Evolutionary conservation across 306 rosid species (phyloP), one percentile per base, ranked within the genome.

Genomic region (Albizia julibrissin): DNA sequence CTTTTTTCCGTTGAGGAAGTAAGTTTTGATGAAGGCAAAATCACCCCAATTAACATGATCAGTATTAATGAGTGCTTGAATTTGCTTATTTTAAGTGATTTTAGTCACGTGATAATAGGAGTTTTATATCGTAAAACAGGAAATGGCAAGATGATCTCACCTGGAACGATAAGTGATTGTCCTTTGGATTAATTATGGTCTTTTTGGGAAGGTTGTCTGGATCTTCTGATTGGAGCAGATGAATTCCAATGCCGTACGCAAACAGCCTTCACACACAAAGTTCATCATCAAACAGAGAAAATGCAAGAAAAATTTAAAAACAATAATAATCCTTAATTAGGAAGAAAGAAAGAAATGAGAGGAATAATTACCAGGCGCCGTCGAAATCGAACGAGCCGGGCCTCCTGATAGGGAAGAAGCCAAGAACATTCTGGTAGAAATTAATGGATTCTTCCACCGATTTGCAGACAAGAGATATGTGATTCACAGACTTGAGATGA

Each of bases 121-220:
- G 2, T 52, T 52, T 52, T 50, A 22, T 50, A 2, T 50, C 14
- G 22, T 50, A 5, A 16, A 18, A 50, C 22, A 16, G 18, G 4
- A 50, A 50, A 50, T 46, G 46, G 2, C 10, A 2, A 43, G 40
- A 37, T 37, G 62, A 87, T 58, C 65, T 58, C 16, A 58, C 98
- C 99, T 95, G 98, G 33, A 95, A 95, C 29, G 98, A 95, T 24
- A 95, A 85, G 24, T 95, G 99, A 87, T 87, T 95, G 59, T 95
- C 99, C 82, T 95, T 95, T 14, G 99, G 99, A 82, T 95, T 95
- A 26, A 95, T 95, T 79, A 84, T 82, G 0, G 81, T 78, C 86
- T 93, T 95, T 84, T 75, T 91, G 2, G 91, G 84, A 83, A 89
- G 62, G 1, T 49, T 89, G 16, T 84, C 86, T 0, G 89, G 92